These are phyloP conservation scores for Beta lomatogona DNA, from an alignment of 179 eudicot genomes.

Conservation along the genomic window DNA sequence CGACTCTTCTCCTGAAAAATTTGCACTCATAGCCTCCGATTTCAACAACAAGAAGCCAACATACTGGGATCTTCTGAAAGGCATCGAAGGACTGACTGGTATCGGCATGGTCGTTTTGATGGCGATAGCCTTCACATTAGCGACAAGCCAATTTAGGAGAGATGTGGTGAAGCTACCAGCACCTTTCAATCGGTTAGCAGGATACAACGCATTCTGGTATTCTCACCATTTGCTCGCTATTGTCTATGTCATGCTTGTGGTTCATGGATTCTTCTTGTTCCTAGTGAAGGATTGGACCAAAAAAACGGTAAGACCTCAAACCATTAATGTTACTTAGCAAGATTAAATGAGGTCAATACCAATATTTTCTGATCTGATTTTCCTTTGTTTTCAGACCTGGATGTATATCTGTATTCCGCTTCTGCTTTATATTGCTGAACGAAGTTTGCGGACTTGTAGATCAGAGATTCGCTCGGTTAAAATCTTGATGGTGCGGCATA, in stretches of 20 bases:
- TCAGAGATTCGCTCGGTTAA: conserved; percentile 69
- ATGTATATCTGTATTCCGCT: conserved; percentile 72
- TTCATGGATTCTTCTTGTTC: conserved; percentile 75
- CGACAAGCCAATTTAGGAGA: conserved; percentile 58
- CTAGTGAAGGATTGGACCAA: conserved; percentile 55
- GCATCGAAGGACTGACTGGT: conserved; percentile 64
- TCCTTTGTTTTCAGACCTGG: conserved; percentile 64
- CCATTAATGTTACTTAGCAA: background rate
- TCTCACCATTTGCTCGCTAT: conserved; percentile 71
- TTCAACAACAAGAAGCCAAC: conserved; percentile 60
- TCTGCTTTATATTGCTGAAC: conserved; percentile 63
- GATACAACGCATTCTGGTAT: conserved; percentile 84
- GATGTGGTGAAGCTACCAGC: conserved; percentile 60
- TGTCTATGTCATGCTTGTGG: conserved; percentile 61
- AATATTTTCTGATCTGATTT: conserved; percentile 7
- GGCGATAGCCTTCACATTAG: conserved; percentile 67
- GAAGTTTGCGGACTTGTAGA: conserved; percentile 68
- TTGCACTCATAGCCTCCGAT: conserved; percentile 53
- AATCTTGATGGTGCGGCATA: conserved; percentile 59
- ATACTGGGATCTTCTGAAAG: conserved; percentile 46
- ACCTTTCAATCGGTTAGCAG: conserved; percentile 68
- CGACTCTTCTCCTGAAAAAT: conserved; percentile 58
- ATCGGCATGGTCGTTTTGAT: conserved; percentile 67
- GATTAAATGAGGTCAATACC: background rate
- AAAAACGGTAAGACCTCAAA: conserved; percentile 58